Base-by-base conservation (phyloP, 129 eudicot genomes). In the Deinandra increscens region DNA sequence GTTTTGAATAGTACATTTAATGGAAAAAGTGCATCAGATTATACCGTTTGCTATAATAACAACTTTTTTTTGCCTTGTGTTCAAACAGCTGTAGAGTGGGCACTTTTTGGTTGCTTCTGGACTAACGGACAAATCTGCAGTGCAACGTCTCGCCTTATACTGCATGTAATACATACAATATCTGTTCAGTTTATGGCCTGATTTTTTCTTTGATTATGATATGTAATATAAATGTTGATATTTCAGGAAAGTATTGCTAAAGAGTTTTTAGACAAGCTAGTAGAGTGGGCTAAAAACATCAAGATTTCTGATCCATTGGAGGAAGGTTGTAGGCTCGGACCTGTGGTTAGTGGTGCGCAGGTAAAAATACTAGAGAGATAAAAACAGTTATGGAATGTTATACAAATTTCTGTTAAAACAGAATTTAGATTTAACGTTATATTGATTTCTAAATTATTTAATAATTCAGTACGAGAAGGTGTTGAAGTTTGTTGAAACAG, bases 71-170 rank as follows among this genome's bases (percentile, higher is more conserved):
- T 20, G 42, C 23, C 8, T 48, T 76, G 33, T 9, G 17, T 72
- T 64, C 45, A 19, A 69, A 68, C 93, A 94, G 97, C 99, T 82
- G 99, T 86, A 33, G 99, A 94, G 81, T 94, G 99, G 99, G 72
- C 92, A 59, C 84, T 85, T 46, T 94, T 94, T 78, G 99, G 99
- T 72, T 89, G 97, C 91, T 94, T 94, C 77, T 94, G 97, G 99
- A 87, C 96, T 59, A 94, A 94, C 60, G 99, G 99, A 68, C 99
- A 94, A 70, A 94, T 94, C 76, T 94, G 99, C 83, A 94, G 99
- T 79, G 97, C 99, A 56, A 94, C 99, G 14, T 94, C 99, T 58
- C 95, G 99, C 22, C 95, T 94, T 66, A 48, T 94, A 46, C 87
- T 94, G 58, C 99, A 94, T 71, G 99, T 94, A 90, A 63, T 39